A percentile compares a stretch with the other conserved stretches of the same genome.
Conservation (phyloP, 2,329 filamentous ascomycete genomes). For the Aspergillus pseudoterreus region DNA sequence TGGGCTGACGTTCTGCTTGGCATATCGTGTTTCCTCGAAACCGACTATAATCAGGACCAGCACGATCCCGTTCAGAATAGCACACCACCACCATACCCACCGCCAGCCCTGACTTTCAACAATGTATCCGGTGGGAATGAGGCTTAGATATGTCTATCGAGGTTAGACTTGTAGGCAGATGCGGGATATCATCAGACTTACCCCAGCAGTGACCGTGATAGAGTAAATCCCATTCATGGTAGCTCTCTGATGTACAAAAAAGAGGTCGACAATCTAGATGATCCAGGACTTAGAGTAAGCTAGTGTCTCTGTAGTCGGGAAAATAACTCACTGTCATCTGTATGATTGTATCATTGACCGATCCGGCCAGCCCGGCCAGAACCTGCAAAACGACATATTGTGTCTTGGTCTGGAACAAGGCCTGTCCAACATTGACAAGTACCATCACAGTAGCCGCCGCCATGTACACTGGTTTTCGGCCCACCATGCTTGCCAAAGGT, state of each 20-base stretch:
- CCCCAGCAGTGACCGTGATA: conserved; percentile 1
- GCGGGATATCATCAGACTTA: not conserved
- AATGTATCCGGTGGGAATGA: conserved; percentile 25
- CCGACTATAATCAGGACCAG: conserved; percentile 43
- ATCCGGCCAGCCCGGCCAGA: conserved; percentile 6
- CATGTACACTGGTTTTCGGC: conserved; percentile 9
- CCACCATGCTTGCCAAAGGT: conserved; percentile 10
- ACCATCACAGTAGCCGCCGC: conserved; percentile 2
- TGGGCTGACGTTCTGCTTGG: not conserved
- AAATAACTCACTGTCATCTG: conserved; percentile 8
- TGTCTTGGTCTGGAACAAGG: not conserved
- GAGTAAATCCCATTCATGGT: conserved; percentile 9
- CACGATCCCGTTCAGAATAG: conserved; percentile 39
- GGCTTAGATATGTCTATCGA: conserved; percentile 4
- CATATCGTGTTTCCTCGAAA: conserved; percentile 46
- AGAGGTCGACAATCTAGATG: conserved; percentile 10
- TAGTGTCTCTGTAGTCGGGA: not conserved
- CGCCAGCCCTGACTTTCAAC: conserved; percentile 46
- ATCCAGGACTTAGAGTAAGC: too few species aligned
- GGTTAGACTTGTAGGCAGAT: too few species aligned
- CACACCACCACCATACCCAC: conserved; percentile 50
- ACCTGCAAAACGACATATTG: conserved; percentile 7
- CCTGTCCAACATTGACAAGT: conserved; percentile 5
- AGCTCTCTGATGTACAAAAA: conserved; percentile 12
- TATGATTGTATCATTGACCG: conserved; percentile 10